Conservation (phyloP, 805 yeast species). For the Wickerhamiella hasegawae region DNA sequence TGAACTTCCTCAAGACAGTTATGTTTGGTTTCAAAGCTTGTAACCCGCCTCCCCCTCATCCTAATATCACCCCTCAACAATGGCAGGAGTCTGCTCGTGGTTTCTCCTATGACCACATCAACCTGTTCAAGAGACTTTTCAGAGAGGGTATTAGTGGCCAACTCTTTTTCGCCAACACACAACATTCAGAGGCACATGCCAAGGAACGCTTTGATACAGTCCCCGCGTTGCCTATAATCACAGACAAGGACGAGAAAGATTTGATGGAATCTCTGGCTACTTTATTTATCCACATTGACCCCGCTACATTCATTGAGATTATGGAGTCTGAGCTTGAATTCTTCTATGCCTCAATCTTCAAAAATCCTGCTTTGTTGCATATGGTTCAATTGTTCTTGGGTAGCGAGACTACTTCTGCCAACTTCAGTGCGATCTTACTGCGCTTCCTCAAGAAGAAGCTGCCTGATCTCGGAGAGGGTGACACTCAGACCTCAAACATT, state of each 20-base stretch:
- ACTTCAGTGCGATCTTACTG: slow-evolving; percentile 71
- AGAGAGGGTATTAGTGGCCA: slow-evolving; percentile 75
- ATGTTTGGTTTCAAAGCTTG: slow-evolving; percentile 79
- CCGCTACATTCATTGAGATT: slow-evolving; percentile 89
- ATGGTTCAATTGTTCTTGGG: slow-evolving; percentile 90
- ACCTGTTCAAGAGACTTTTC: slow-evolving; percentile 58
- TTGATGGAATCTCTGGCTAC: slow-evolving; percentile 91
- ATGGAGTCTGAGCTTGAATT: slow-evolving; percentile 65
- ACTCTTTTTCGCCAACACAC: slow-evolving; percentile 45
- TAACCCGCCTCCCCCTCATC: slow-evolving; percentile 59
- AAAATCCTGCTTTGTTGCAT: slow-evolving; percentile 73
- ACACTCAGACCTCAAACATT: slow-evolving; percentile 60
- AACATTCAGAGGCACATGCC: slow-evolving; percentile 4
- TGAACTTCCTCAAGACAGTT: slow-evolving; percentile 80
- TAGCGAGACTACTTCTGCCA: slow-evolving; percentile 85
- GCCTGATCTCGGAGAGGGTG: slow-evolving; percentile 65
- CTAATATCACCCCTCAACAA: slow-evolving; percentile 32
- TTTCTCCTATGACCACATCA: slow-evolving; percentile 70
- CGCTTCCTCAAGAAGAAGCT: slow-evolving; percentile 60
- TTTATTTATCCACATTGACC: slow-evolving; percentile 83
- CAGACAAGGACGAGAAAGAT: slow-evolving; percentile 87
- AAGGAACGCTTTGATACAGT: slow-evolving; percentile 23
- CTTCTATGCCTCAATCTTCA: slow-evolving; percentile 61
- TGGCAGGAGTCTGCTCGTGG: slow-evolving; percentile 83
- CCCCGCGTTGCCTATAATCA: slow-evolving; percentile 69